Percentiles rank a stretch among this genome's conserved stretches.
Evolutionary conservation across 1,139 yeast species (phyloP).

Genomic region (Candida tunisiensis): DNA sequence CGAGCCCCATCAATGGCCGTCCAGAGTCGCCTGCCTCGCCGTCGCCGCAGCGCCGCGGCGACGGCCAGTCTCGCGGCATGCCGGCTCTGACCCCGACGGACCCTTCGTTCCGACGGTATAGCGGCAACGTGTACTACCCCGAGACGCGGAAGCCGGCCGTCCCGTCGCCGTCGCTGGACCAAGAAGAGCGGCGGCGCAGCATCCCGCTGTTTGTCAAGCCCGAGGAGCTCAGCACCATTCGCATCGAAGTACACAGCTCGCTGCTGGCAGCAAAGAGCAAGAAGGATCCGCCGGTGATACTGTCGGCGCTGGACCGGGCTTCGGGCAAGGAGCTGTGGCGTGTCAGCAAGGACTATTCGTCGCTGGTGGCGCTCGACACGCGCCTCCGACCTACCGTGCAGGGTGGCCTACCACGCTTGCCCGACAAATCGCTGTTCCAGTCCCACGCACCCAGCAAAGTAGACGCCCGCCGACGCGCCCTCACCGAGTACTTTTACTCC

Average conservation of each 20-base stretch:
- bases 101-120: too few species aligned
- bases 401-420: neutral
- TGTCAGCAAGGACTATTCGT: neutral
- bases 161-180: too few species aligned
- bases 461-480: neutral
- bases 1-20: too few species aligned
- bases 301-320: neutral
- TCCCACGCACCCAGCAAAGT: neutral
- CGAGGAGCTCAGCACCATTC: neutral
- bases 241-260: neutral
- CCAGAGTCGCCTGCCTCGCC: too few species aligned
- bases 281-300: neutral
- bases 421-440: neutral
- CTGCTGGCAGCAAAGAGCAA: neutral
- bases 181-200: slow-evolving; percentile 1
- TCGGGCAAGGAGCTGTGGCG: neutral
- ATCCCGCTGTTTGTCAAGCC: too few species aligned
- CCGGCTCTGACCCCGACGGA: too few species aligned
- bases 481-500: neutral
- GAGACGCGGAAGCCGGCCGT: too few species aligned
- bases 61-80: too few species aligned
- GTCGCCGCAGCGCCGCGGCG: too few species aligned
- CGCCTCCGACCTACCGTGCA: neutral
- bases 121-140: too few species aligned
- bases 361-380: slow-evolving; percentile 1